phyloP scores from a whole-genome alignment of 805 yeast genomes.

The Saccharomycopsis sp. region DNA sequence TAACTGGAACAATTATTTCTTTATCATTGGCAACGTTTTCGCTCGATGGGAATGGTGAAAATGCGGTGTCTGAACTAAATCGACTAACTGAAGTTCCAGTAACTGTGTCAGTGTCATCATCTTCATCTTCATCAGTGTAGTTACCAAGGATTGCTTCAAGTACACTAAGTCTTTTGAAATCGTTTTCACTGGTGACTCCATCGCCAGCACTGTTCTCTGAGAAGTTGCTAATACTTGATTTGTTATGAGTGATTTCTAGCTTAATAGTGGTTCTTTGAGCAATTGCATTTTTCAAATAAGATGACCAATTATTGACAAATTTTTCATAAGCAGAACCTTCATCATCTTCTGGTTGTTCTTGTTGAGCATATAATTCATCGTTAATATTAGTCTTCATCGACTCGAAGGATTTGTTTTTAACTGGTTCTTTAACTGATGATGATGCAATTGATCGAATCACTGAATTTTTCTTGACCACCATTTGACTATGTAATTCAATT shows the following conservation, averaged over 20 bases:
- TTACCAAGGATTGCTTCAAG: constrained; percentile 14
- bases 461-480: neutral
- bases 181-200: constrained; percentile 2
- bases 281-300: constrained; percentile 13
- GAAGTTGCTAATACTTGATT: neutral
- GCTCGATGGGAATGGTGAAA: no score
- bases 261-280: constrained; percentile 15
- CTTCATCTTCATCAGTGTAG: constrained; percentile 3
- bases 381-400: constrained; percentile 5
- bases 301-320: constrained; percentile 14
- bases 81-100: neutral
- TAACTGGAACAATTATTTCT: neutral
- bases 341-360: neutral
- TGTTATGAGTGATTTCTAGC: constrained; percentile 1
- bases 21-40: neutral
- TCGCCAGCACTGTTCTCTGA: neutral
- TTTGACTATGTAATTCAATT: neutral
- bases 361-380: neutral
- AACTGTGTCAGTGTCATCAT: neutral
- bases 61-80: neutral
- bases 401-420: constrained; percentile 1
- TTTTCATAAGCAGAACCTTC: constrained; percentile 7
- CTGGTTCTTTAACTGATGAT: neutral
- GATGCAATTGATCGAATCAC: neutral
- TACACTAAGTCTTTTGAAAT: constrained; percentile 15